Base-by-base conservation (phyloP, 306 rosid species). In the Acacia melanoxylon region DNA sequence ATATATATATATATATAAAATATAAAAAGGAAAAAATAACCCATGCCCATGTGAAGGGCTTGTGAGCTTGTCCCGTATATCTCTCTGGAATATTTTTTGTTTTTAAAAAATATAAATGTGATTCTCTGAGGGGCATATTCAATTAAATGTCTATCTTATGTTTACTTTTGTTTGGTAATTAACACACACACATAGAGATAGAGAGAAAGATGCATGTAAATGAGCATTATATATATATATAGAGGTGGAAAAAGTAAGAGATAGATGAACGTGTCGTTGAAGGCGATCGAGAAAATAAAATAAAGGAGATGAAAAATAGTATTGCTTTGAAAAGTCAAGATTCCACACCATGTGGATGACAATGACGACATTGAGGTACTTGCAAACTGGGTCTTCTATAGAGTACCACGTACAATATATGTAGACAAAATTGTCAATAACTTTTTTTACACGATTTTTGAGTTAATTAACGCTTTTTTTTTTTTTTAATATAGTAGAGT, bases 1-100 rank as follows among this genome's bases (percentile, higher is more conserved):
- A 35, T 35, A 35, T 4, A 35, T 33, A 33, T 3, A 49, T 49
- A 27, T 27, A 3, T 25, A 27, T 1, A 27, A 31, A 7, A 27
- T 27, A 27, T 27, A 27, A 27, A 1, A 27, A 27, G 2, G 29
- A 40, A 9, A 27, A 62, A 62, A n/a, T 71, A 82, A 81, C 25
- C 67, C 25, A 61, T 66, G 41, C 80, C 85, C 88, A 82, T 82
- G 85, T 84, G 88, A 82, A 25, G 71, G 56, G 77, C 72, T 29
- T 63, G 51, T 48, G 73, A n/a, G n/a, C n/a, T n/a, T n/a, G n/a
- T n/a, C n/a, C 44, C 44, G 41, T 15, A 8, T 7, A 19, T 59
- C 54, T 52, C 37, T 58, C 74, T 74, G 17, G 10, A 5, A 2
- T 35, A 17, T 4, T n/a, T 41, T 68, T 20, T 29, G 1, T 54